Base-by-base conservation (phyloP, 148 eudicot species). In the Chenopodium formosanum region DNA sequence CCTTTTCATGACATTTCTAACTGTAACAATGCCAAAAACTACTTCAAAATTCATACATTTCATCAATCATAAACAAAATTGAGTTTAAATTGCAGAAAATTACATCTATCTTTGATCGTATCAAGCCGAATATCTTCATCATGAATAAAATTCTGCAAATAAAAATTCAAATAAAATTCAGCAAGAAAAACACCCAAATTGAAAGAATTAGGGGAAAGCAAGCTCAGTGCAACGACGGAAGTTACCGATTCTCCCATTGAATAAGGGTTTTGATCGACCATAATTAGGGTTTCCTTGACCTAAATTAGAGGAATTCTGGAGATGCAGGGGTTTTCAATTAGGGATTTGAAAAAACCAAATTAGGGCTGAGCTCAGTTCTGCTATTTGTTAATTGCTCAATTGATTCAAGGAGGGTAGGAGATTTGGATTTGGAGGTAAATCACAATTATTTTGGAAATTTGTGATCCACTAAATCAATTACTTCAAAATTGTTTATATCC, bases 71-170 rank as follows among this genome's bases (percentile, higher is more conserved):
- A 50, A 9, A 2, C 53, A 50, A 50, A 50, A 12, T 14, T 56
- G 62, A 56, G 22, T 13, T 56, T 56, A 56, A 56, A 56, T 56
- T 53, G 16, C 60, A 2, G 60, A 17, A 53, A 53, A 16, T 53
- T 91, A 94, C 97, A 92, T 92, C 93, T 84, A 80, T 94, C 89
- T 85, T 92, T 90, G n/a, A 86, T 88, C 19, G 96, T 71, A 82
- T 94, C 96, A 75, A 94, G 70, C 67, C 82, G 84, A 65, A 82
- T 81, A 87, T 88, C 92, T 78, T 91, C 94, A 65, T 85, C 92
- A 16, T 83, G 90, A 46, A 81, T 52, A 79, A 75, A 84, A 80
- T 90, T 88, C 96, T 92, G 93, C 68, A 74, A 40, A 83, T 68
- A 78, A 74, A 69, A 10, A 37, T 16, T 31, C 17, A 70, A 70